Evolutionary conservation across 2,329 filamentous ascomycete genomes (phyloP).

Genomic region (Trichophyton verrucosum): DNA sequence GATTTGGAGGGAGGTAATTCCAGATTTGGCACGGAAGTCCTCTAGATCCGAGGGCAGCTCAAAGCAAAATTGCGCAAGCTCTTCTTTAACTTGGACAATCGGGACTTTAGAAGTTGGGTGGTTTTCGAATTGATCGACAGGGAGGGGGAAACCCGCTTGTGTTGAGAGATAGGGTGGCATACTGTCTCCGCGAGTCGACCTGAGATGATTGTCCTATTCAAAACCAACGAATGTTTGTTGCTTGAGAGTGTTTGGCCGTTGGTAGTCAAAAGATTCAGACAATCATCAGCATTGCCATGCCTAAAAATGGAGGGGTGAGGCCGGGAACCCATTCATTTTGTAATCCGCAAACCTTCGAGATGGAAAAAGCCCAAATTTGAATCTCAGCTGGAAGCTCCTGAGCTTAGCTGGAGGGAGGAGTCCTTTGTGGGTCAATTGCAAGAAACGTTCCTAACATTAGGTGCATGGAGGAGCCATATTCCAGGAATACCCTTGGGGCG

Average conservation of each 20-base stretch:
- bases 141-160: not conserved
- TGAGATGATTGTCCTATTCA: not conserved
- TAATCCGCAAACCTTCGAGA: not conserved
- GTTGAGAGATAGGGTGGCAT: conserved; percentile 1
- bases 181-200: not conserved
- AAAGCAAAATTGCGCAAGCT: not conserved
- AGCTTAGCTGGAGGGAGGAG: not conserved
- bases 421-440: not conserved
- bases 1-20: conserved; percentile 1
- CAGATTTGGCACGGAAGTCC: not conserved
- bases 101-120: not conserved
- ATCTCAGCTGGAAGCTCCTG: not conserved
- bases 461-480: not conserved
- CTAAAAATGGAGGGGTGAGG: not conserved
- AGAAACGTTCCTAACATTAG: not conserved
- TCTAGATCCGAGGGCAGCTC: not conserved
- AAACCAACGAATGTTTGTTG: not conserved
- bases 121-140: not conserved
- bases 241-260: not conserved
- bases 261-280: no score
- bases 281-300: not conserved
- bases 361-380: not conserved
- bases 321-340: not conserved
- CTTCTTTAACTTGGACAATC: not conserved
- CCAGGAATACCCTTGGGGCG: not conserved